Base-by-base conservation (phyloP, 2,329 filamentous ascomycete genomes). In the Pseudogymnoascus sp. region DNA sequence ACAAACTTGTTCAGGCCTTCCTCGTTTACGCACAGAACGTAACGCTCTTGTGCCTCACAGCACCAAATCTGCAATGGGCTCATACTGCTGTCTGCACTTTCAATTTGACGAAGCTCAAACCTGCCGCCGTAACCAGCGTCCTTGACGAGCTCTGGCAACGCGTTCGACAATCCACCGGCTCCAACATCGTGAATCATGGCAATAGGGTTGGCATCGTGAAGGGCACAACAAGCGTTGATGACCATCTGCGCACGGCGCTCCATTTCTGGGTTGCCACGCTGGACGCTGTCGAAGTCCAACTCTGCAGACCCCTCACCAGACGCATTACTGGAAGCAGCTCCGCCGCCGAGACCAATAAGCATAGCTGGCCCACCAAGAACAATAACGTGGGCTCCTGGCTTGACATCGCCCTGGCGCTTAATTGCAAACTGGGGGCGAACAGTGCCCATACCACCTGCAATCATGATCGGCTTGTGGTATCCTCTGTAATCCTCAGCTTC, bases 391-490 rank as follows among this genome's bases (percentile, higher is more conserved):
- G 93, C 92, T n/a, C 92, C 93, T 61, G 92, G 84, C 61, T 88
- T 87, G 17, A 99, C 95, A 66, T 90, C 81, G 11, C 84, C 81
- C 7, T 88, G 85, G 66, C 90, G 84, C 78, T 99, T 99, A 64
- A 97, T 81, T 2, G 95, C 93, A 72, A 96, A 90, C 70, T 93
- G 88, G 13, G 95, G 93, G 64, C 95, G 81, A 31, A 97, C 93
- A 5, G 90, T 96, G 59, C 95, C 95, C 37, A 97, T 86, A 73
- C 95, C 95, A 72, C 95, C 95, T 66, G 95, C 95, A 77, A 99
- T 91, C 91, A 97, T 96, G 75, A 96, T 97, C 9, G 95, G 95
- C 79, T 99, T 99, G 77, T 97, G 95, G 74, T 96, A 99, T 23
- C 95, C 95, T 69, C 93, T 84, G 72, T 91, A 83, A 68, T 96